Percentiles rank a stretch among this genome's conserved stretches.
phyloP scores from a whole-genome alignment of 257 asterid species.

The Fraxinus anomala region DNA sequence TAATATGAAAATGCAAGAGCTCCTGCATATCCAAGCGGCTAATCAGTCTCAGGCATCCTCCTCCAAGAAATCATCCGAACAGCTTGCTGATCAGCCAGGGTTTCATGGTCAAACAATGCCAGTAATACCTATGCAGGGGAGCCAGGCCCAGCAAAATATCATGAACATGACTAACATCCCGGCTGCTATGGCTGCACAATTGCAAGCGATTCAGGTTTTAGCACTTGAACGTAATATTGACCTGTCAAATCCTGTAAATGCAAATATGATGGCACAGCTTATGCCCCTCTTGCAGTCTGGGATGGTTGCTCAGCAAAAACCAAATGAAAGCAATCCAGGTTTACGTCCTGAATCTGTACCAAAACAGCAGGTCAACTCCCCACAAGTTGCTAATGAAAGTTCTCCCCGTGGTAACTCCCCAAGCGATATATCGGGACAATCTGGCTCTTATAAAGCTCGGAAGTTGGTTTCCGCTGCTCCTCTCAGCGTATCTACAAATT shows the following conservation, averaged over 20 bases:
- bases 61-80: slow-evolving; percentile 72
- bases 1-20: slow-evolving; percentile 74
- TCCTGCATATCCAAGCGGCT: slow-evolving; percentile 56
- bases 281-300: slow-evolving; percentile 79
- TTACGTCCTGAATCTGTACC: slow-evolving; percentile 55
- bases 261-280: slow-evolving; percentile 73
- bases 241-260: slow-evolving; percentile 88
- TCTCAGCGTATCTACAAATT: slow-evolving; percentile 45
- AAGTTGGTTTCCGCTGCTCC: slow-evolving; percentile 62
- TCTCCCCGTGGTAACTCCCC: slow-evolving; percentile 84
- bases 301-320: slow-evolving; percentile 75
- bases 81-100: slow-evolving; percentile 42
- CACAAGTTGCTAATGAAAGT: slow-evolving; percentile 66
- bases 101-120: slow-evolving; percentile 66
- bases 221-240: slow-evolving; percentile 92
- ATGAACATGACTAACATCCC: slow-evolving; percentile 62
- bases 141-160: slow-evolving; percentile 66
- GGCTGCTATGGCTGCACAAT: slow-evolving; percentile 76
- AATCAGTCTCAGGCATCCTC: slow-evolving; percentile 69
- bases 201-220: slow-evolving; percentile 91
- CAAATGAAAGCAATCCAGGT: slow-evolving; percentile 55
- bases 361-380: slow-evolving; percentile 68
- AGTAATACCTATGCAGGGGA: slow-evolving; percentile 46
- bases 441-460: slow-evolving; percentile 81
- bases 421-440: slow-evolving; percentile 76